Evolutionary conservation across 2,329 filamentous ascomycete genomes (phyloP).

Genomic region (Neofusicoccum sp.): DNA sequence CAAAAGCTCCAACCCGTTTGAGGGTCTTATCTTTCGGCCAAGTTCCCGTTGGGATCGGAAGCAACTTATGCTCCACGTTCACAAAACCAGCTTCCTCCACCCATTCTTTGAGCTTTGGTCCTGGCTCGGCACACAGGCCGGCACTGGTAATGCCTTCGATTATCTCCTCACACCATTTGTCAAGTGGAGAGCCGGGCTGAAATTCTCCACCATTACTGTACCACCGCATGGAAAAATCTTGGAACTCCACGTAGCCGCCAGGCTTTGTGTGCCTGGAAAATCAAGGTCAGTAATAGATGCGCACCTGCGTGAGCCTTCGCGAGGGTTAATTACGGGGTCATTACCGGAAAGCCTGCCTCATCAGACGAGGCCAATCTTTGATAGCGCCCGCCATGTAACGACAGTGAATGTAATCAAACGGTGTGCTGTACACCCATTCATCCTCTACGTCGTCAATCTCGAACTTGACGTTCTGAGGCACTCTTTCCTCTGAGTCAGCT

Average conservation of each 20-base stretch:
- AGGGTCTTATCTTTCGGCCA: conserved; percentile 25
- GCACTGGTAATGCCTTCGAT: not conserved
- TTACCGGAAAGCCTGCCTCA: conserved; percentile 31
- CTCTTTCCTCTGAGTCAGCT: not conserved
- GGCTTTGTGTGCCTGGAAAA: conserved; percentile 35
- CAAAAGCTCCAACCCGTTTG: conserved; percentile 30
- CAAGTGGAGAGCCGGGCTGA: conserved; percentile 21
- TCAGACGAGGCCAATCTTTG: conserved; percentile 33
- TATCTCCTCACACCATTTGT: conserved; percentile 18
- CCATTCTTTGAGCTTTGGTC: conserved; percentile 30
- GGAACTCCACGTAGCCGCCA: conserved; percentile 37
- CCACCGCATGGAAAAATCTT: conserved; percentile 22
- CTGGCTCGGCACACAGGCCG: not conserved
- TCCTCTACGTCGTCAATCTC: conserved; percentile 43
- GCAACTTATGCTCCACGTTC: conserved; percentile 32
- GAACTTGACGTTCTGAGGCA: conserved; percentile 42
- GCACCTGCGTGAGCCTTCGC: not conserved
- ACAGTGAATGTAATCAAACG: conserved; percentile 36
- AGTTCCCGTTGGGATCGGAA: conserved; percentile 27
- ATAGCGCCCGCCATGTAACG: conserved; percentile 33
- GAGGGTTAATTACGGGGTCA: conserved; percentile 21
- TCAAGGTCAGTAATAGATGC: conserved; percentile 33
- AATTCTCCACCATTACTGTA: not conserved
- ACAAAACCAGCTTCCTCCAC: conserved; percentile 33
- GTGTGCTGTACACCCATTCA: conserved; percentile 37